A percentile compares a stretch with the other conserved stretches of the same genome.
Conservation (phyloP, 2,329 filamentous ascomycete species). For the Gaeumannomyces tritici region DNA sequence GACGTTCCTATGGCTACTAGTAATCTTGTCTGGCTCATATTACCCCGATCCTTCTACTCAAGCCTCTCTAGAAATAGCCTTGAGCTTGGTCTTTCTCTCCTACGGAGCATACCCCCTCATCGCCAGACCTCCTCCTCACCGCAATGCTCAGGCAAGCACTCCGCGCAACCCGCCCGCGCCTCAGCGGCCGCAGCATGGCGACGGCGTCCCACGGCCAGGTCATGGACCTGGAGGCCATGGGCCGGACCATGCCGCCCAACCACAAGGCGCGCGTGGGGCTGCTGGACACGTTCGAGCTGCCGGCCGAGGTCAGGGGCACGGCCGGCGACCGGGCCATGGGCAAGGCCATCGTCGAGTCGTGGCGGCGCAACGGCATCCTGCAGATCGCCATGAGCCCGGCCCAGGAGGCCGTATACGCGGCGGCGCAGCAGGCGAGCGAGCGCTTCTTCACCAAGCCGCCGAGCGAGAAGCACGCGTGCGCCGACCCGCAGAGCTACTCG, state of each 20-base stretch:
- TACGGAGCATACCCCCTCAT: too few species aligned
- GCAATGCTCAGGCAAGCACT: not conserved
- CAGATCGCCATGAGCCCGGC: conserved; percentile 28
- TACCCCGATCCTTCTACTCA: too few species aligned
- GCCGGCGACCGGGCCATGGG: conserved; percentile 25
- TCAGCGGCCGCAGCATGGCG: not conserved
- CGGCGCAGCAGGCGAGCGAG: conserved; percentile 25
- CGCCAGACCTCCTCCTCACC: too few species aligned
- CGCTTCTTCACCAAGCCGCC: conserved; percentile 27
- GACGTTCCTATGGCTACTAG: too few species aligned
- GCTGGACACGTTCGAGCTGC: conserved; percentile 32
- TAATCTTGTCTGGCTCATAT: too few species aligned
- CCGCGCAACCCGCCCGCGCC: too few species aligned
- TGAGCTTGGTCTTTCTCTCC: too few species aligned
- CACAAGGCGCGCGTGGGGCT: conserved; percentile 17
- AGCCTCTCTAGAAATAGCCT: too few species aligned
- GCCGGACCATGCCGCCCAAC: conserved; percentile 18
- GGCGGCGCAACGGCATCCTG: conserved; percentile 34
- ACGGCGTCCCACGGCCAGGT: not conserved
- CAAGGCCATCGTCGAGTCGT: conserved; percentile 28
- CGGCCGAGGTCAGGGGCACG: conserved; percentile 23
- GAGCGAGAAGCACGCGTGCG: conserved; percentile 28
- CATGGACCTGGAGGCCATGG: not conserved
- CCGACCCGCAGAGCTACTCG: conserved; percentile 34
- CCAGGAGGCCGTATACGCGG: conserved; percentile 24